phyloP scores from a whole-genome alignment of 305 asterid genomes.

The Ilex paraguariensis region DNA sequence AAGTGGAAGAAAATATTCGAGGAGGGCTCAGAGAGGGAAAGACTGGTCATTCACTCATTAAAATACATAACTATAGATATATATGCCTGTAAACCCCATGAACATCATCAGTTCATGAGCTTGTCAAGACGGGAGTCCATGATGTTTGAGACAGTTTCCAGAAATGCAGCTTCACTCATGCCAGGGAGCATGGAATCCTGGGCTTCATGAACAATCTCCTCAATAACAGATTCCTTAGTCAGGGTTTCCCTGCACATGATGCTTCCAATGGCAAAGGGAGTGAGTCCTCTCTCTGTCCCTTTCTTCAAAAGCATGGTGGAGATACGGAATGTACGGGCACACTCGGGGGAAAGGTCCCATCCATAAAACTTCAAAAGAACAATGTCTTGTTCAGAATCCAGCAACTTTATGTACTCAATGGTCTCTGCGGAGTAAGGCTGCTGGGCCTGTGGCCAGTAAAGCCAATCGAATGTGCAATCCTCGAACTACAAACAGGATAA shows the following conservation, averaged over 20 bases:
- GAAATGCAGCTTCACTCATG: slow-evolving; percentile 47
- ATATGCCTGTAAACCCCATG: slow-evolving; percentile 9
- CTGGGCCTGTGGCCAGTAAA: slow-evolving; percentile 70
- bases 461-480: too few species aligned
- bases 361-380: slow-evolving; percentile 44
- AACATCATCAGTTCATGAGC: slow-evolving; percentile 12
- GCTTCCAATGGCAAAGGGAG: not conserved
- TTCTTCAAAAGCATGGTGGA: too few species aligned
- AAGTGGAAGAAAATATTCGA: not conserved
- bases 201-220: slow-evolving; percentile 35
- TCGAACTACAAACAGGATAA: too few species aligned
- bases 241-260: slow-evolving; percentile 52
- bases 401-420: slow-evolving; percentile 43
- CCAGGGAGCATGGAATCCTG: slow-evolving; percentile 37
- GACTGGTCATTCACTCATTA: slow-evolving; percentile 11
- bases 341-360: slow-evolving; percentile 34
- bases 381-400: slow-evolving; percentile 62
- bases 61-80: slow-evolving; percentile 12
- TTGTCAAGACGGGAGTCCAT: slow-evolving; percentile 48
- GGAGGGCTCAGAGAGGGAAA: not conserved
- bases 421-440: slow-evolving; percentile 49
- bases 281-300: too few species aligned
- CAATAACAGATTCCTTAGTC: too few species aligned
- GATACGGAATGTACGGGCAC: slow-evolving; percentile 49
- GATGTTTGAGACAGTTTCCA: slow-evolving; percentile 39